A percentile compares a stretch with the other conserved stretches of the same genome.
Conservation (phyloP, 768 basidiomycete genomes). For the Boletus bicolor region DNA sequence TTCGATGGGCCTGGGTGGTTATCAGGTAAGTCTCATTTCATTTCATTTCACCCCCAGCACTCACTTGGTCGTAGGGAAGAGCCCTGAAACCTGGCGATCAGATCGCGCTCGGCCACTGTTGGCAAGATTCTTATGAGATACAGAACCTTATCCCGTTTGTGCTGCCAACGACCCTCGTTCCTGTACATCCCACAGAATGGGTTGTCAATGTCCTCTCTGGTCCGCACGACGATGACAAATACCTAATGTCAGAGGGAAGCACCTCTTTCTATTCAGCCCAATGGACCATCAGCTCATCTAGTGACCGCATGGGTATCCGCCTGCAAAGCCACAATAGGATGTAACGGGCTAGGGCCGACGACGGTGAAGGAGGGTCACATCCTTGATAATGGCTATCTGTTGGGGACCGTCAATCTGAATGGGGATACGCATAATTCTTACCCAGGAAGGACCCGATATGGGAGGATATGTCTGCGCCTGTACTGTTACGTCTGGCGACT, state of each 20-base stretch:
- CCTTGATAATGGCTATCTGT: slow-evolving; percentile 56
- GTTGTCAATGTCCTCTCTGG: slow-evolving; percentile 54
- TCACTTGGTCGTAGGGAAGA: slow-evolving; percentile 41
- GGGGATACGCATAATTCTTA: slow-evolving; percentile 69
- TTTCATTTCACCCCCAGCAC: not conserved
- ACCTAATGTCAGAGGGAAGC: slow-evolving; percentile 47
- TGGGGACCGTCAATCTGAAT: slow-evolving; percentile 57
- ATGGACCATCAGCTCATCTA: slow-evolving; percentile 54
- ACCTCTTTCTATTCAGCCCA: slow-evolving; percentile 46
- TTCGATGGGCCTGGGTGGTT: slow-evolving; percentile 58
- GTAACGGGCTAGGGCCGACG: slow-evolving; percentile 51
- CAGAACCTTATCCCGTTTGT: not conserved
- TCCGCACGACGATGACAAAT: slow-evolving; percentile 60
- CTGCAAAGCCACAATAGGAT: slow-evolving; percentile 47
- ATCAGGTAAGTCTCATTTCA: slow-evolving; percentile 39
- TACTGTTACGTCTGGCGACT: slow-evolving; percentile 48
- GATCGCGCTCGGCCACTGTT: slow-evolving; percentile 38
- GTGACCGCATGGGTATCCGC: slow-evolving; percentile 64
- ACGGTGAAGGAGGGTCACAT: slow-evolving; percentile 69
- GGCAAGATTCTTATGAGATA: slow-evolving; percentile 18
- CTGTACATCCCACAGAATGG: slow-evolving; percentile 49
- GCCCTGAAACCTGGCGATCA: slow-evolving; percentile 50
- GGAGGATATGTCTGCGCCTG: slow-evolving; percentile 60
- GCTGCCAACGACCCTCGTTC: slow-evolving; percentile 34
- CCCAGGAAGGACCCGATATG: slow-evolving; percentile 60